Evolutionary conservation across 164 flowering plant genomes (phyloP).

Genomic region (Echeveria elegans): DNA sequence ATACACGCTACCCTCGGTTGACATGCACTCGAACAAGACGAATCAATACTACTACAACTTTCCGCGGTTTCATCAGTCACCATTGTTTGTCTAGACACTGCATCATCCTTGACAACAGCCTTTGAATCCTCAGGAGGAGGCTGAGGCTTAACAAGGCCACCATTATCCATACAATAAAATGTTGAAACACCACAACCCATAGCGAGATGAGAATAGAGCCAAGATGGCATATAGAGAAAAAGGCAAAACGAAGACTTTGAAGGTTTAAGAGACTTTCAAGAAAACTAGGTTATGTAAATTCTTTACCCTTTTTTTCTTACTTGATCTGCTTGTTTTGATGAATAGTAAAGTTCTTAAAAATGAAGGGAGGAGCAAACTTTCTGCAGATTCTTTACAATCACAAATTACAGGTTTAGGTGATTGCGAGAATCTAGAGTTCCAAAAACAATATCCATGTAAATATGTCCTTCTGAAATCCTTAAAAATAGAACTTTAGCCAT

Average conservation of each 20-base stretch:
- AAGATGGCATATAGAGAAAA: neutral
- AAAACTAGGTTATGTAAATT: neutral
- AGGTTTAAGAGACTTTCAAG: neutral
- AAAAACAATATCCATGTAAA: neutral
- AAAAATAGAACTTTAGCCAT: neutral
- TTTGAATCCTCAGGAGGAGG: neutral
- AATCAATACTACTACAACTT: neutral
- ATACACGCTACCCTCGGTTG: neutral
- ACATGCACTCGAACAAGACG: neutral
- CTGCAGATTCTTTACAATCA: neutral
- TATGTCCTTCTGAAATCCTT: neutral
- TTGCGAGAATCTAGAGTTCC: neutral
- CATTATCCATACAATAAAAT: neutral
- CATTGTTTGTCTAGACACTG: slow-evolving; percentile 1
- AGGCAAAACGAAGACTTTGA: neutral
- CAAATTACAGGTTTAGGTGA: neutral
- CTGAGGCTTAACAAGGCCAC: neutral
- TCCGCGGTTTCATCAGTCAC: neutral
- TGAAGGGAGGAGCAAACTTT: neutral
- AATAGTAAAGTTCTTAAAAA: neutral
- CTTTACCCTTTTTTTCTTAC: neutral
- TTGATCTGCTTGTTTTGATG: neutral
- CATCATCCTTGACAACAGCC: neutral
- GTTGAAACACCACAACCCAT: slow-evolving; percentile 3
- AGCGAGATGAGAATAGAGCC: neutral